Conservation (phyloP, 2,329 filamentous ascomycete genomes). For the Seiridium cupressi region DNA sequence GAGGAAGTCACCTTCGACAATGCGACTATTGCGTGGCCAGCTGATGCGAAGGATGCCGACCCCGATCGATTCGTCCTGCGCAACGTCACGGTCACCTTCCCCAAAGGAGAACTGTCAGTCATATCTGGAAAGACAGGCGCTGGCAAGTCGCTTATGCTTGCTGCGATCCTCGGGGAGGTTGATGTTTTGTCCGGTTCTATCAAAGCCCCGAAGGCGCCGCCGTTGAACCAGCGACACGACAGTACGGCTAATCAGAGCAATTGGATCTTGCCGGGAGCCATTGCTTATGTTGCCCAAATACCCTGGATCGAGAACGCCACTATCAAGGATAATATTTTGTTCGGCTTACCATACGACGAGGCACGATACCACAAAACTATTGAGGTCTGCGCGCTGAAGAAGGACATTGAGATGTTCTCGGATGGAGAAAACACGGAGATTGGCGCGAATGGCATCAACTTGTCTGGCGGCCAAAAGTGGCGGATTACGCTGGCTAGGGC, state of each 20-base stretch:
- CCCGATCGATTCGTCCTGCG: constrained; percentile 64
- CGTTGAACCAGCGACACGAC: constrained; percentile 56
- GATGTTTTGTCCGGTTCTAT: constrained; percentile 66
- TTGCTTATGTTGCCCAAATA: constrained; percentile 76
- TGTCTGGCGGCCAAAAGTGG: constrained; percentile 83
- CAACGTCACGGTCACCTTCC: constrained; percentile 65
- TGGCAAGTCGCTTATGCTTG: constrained; percentile 74
- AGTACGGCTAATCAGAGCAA: constrained; percentile 58
- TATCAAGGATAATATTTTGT: constrained; percentile 75
- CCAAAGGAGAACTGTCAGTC: constrained; percentile 66
- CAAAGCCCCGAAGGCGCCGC: constrained; percentile 49
- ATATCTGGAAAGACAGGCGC: constrained; percentile 76
- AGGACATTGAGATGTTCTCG: constrained; percentile 72
- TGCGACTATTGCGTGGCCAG: constrained; percentile 73
- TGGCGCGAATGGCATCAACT: constrained; percentile 79
- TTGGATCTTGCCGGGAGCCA: constrained; percentile 68
- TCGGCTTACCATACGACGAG: constrained; percentile 68
- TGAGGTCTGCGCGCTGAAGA: constrained; percentile 69
- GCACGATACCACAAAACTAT: constrained; percentile 70
- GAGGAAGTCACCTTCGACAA: constrained; percentile 63
- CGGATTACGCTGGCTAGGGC: constrained; percentile 77
- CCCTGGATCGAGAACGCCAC: constrained; percentile 85
- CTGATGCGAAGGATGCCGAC: constrained; percentile 56
- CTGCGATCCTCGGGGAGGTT: constrained; percentile 72
- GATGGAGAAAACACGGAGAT: constrained; percentile 81